Base-by-base conservation (phyloP, 2,329 filamentous ascomycete genomes). In the Epichloe coenophiala region DNA sequence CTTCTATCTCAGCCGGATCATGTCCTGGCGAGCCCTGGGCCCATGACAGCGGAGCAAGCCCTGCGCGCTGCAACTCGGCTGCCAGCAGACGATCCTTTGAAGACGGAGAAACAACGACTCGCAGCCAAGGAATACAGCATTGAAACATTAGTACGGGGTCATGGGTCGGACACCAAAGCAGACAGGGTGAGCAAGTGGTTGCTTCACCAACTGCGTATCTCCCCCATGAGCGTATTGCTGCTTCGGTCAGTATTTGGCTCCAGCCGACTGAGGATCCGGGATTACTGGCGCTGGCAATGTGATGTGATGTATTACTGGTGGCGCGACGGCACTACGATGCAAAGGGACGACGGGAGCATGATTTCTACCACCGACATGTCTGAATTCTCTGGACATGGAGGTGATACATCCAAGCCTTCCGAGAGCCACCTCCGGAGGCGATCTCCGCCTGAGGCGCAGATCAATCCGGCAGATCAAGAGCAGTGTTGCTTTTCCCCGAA, bases 181-280 rank as follows among this genome's bases (percentile, higher is more conserved):
- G 70, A 75, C 47, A 75, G 68, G 51, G 68, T 79, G 56, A 66
- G 66, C 55, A 66, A 72, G 40, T 79, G 76, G 76, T 61, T 79
- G 3, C 65, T 78, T 12, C 72, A 78, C 45, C 69, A 71, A 41
- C 64, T 79, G 40, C 69, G 73, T 37, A 62, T 65, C 13, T 74
- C 71, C 3, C 72, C 72, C 0, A 58, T 76, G 50, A 69, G 74
- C 53, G 72, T 64, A 1, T 62, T 70, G 50, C 58, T 72, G 2
- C 63, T 78, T 7, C 69, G 71, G 53, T 59, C 58, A 7, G 61
- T 58, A 3, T 67, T 67, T 51, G 53, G 57, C 43, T 57, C 54
- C 44, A 54, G 56, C 6, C 58, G 56, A 9, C 56, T 68, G 11
- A 58, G 59, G 35, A 67, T 69, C n/a, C 58, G 59, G 5, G 64